Percentiles rank a stretch among this genome's conserved stretches.
Evolutionary conservation across 495 filamentous ascomycete species (phyloP).

Genomic region (Aspergillus sclerotioniger): DNA sequence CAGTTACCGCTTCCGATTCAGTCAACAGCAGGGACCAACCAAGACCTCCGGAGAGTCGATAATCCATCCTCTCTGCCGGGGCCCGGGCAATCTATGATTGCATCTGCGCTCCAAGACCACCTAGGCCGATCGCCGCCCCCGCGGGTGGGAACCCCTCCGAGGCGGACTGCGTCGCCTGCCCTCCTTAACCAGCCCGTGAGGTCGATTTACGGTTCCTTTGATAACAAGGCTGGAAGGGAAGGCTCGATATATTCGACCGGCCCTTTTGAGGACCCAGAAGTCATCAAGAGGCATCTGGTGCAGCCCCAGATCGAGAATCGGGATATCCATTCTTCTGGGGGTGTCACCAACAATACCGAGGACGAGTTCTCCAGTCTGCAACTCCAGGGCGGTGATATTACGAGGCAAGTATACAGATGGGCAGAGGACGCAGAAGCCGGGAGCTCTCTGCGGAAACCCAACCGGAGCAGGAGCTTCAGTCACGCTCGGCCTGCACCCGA

Average conservation of each 20-base stretch:
- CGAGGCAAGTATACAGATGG: conserved; percentile 90
- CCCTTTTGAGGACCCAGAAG: conserved; percentile 74
- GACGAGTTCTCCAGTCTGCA: conserved; percentile 91
- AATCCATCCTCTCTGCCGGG: conserved; percentile 51
- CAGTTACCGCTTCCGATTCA: conserved; percentile 39
- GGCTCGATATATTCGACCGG: conserved; percentile 31
- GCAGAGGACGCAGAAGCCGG: conserved; percentile 73
- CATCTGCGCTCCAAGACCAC: conserved; percentile 68
- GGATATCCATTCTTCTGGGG: conserved; percentile 36
- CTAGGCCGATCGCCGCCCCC: conserved; percentile 52
- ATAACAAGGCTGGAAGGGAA: conserved; percentile 51
- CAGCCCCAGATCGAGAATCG: conserved; percentile 54
- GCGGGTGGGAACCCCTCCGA: conserved; percentile 50
- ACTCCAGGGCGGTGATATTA: conserved; percentile 92
- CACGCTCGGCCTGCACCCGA: conserved; percentile 72
- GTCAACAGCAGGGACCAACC: conserved; percentile 21
- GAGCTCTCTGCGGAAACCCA: conserved; percentile 47
- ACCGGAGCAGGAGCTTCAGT: conserved; percentile 82
- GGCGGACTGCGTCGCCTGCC: conserved; percentile 55
- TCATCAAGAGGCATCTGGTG: conserved; percentile 79
- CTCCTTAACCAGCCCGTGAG: conserved; percentile 47
- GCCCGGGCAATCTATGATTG: conserved; percentile 73
- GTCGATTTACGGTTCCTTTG: conserved; percentile 79
- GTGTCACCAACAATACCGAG: conserved; percentile 53
- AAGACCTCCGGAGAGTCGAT: conserved; percentile 37